A percentile compares a stretch with the other conserved stretches of the same genome.
These are phyloP conservation scores for Arthrinium phaeospermum DNA, from an alignment of 2,329 filamentous ascomycete species.

Conservation along the genomic window DNA sequence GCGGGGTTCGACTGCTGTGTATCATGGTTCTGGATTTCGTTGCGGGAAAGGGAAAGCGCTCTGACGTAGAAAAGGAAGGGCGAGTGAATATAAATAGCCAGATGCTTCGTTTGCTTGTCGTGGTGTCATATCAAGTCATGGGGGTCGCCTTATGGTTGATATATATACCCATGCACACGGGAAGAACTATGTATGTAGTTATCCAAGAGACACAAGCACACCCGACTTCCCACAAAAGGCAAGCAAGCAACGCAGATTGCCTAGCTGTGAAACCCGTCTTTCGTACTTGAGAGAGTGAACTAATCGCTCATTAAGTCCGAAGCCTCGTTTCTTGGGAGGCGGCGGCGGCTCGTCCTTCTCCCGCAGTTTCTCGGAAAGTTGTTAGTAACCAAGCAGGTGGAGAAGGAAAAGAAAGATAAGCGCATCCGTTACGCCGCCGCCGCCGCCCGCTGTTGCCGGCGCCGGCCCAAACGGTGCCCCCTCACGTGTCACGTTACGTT, in stretches of 20 bases:
- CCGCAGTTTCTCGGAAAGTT: neutral
- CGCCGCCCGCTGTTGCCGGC: neutral
- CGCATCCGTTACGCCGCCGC: slow-evolving; percentile 5
- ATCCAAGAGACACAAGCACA: neutral
- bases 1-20: neutral
- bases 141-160: neutral
- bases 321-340: neutral
- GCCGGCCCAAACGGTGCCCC: neutral
- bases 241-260: neutral
- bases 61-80: neutral
- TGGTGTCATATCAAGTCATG: neutral
- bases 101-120: neutral
- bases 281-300: neutral
- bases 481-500: neutral
- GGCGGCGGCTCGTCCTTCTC: neutral
- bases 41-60: too few species aligned
- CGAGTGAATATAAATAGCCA: neutral
- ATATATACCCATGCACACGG: neutral
- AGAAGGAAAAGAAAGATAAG: neutral
- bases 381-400: neutral
- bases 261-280: neutral
- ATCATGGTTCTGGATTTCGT: neutral
- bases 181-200: neutral
- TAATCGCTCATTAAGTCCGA: neutral
- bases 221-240: neutral